phyloP scores from a whole-genome alignment of 2,329 filamentous ascomycete species.

The Teratosphaeria pseudoeucalypti region DNA sequence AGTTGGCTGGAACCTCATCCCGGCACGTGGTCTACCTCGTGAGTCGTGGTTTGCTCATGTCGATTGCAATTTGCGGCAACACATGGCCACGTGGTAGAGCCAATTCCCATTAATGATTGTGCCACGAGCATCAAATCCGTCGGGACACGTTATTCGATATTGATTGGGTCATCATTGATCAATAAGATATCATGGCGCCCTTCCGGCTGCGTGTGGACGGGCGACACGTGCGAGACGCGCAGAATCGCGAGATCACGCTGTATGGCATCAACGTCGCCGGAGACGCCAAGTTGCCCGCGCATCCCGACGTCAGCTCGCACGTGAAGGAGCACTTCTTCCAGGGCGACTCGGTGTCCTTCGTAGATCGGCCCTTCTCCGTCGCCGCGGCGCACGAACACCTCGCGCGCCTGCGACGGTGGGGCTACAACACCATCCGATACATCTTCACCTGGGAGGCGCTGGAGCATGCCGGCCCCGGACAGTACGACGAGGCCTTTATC shows the following conservation, averaged over 20 bases:
- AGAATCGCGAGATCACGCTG: slow-evolving; percentile 76
- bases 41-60: neutral
- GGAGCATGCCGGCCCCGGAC: slow-evolving; percentile 79
- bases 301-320: slow-evolving; percentile 73
- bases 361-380: slow-evolving; percentile 70
- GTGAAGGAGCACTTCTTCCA: slow-evolving; percentile 74
- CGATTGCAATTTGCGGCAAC: neutral
- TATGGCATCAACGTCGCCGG: slow-evolving; percentile 90
- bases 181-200: slow-evolving; percentile 16
- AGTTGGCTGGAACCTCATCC: neutral
- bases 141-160: too few species aligned
- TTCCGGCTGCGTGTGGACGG: slow-evolving; percentile 77
- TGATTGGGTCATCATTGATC: too few species aligned
- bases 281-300: slow-evolving; percentile 80
- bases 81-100: neutral
- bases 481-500: slow-evolving; percentile 91
- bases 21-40: neutral
- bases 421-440: slow-evolving; percentile 94
- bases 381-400: slow-evolving; percentile 82
- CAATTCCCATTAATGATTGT: too few species aligned
- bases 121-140: neutral
- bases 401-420: slow-evolving; percentile 71
- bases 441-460: slow-evolving; percentile 99
- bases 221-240: slow-evolving; percentile 67
- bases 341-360: slow-evolving; percentile 82